A percentile compares a stretch with the other conserved stretches of the same genome.
Conservation (phyloP, 2,329 filamentous ascomycete genomes). For the Aspergillus novofumigatus region DNA sequence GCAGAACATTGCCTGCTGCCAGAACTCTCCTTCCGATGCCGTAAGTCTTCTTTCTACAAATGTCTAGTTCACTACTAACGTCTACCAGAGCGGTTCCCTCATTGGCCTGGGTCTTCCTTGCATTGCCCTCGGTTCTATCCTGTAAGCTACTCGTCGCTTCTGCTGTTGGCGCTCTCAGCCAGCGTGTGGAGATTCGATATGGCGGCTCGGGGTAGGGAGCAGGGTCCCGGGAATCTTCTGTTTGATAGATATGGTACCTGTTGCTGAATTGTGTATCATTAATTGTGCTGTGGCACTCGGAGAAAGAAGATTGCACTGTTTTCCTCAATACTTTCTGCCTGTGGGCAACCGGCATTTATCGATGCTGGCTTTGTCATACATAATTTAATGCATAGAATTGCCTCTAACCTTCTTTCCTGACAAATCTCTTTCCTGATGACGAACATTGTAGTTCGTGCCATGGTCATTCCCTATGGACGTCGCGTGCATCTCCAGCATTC, state of each 20-base stretch:
- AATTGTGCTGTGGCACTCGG: slow-evolving; percentile 27
- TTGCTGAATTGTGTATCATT: slow-evolving; percentile 27
- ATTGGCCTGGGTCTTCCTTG: slow-evolving; percentile 36
- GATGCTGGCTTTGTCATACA: slow-evolving; percentile 13
- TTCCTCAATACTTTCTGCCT: slow-evolving; percentile 6
- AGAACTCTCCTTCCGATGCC: slow-evolving; percentile 31
- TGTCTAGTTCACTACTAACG: neutral
- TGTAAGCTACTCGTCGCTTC: slow-evolving; percentile 27
- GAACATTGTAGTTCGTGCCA: neutral
- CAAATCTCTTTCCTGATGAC: no score
- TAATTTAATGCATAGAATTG: slow-evolving; percentile 11
- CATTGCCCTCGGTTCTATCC: slow-evolving; percentile 35
- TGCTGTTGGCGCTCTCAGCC: neutral
- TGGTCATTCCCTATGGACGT: no score
- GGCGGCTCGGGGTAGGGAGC: slow-evolving; percentile 13
- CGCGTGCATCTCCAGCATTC: no score
- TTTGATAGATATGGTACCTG: slow-evolving; percentile 16
- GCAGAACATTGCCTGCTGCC: slow-evolving; percentile 40
- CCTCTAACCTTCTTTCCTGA: neutral
- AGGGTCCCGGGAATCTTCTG: slow-evolving; percentile 10
- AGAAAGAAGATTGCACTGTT: slow-evolving; percentile 29
- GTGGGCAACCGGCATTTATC: slow-evolving; percentile 5
- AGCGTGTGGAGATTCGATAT: neutral
- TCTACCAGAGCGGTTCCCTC: slow-evolving; percentile 26
- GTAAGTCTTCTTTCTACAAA: slow-evolving; percentile 12